A percentile compares a stretch with the other conserved stretches of the same genome.
phyloP scores from a whole-genome alignment of 148 eudicot genomes.

The Beta vulgaris region DNA sequence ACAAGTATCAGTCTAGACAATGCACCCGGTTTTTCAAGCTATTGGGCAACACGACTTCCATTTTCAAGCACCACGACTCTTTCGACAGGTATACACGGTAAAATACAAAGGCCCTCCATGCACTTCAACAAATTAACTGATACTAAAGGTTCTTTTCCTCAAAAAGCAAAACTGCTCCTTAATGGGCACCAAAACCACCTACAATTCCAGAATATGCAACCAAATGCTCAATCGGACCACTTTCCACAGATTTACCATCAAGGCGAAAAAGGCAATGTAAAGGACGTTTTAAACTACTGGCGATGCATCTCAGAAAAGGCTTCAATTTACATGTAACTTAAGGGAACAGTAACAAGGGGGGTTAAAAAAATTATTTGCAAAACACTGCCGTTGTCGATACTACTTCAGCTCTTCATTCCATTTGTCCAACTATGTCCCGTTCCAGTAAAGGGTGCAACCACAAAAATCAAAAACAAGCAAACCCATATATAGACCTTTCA shows the following conservation, averaged over 20 bases:
- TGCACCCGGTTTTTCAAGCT: too few relatives aligned
- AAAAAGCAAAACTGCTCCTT: not conserved
- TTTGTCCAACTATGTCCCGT: slow-evolving; percentile 13
- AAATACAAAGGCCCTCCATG: too few relatives aligned
- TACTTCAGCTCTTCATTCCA: slow-evolving; percentile 5
- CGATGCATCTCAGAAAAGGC: slow-evolving; percentile 1
- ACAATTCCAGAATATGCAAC: not conserved
- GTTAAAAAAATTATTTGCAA: slow-evolving; percentile 8
- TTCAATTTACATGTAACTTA: slow-evolving; percentile 19
- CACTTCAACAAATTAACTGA: too few relatives aligned
- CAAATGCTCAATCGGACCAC: slow-evolving; percentile 8
- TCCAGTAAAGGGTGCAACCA: slow-evolving; percentile 7
- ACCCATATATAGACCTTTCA: slow-evolving; percentile 30
- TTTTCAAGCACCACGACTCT: too few relatives aligned
- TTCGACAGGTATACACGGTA: too few relatives aligned
- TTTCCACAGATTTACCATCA: slow-evolving; percentile 10
- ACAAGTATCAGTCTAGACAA: too few relatives aligned
- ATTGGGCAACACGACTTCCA: too few relatives aligned
- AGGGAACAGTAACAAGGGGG: slow-evolving; percentile 1
- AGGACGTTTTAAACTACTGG: slow-evolving; percentile 6
- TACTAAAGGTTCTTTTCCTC: not conserved
- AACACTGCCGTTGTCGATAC: not conserved
- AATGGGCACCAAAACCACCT: not conserved
- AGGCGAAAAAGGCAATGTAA: not conserved
- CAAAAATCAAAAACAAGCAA: slow-evolving; percentile 1